Evolutionary conservation across 2,329 filamentous ascomycete genomes (phyloP).

Genomic region (Stromatinia cepivora): DNA sequence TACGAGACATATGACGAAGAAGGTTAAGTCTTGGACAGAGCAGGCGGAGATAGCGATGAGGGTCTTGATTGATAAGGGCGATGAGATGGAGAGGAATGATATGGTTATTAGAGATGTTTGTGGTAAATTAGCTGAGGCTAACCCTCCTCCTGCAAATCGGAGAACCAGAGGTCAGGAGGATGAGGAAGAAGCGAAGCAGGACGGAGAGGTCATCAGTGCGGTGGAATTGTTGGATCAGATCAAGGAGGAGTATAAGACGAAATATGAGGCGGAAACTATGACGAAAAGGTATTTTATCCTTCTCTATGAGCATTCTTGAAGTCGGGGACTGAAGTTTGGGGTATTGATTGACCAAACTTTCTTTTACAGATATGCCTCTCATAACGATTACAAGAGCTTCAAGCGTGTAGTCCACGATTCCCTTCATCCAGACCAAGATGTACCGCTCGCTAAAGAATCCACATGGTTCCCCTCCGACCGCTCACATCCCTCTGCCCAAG

Average conservation of each 20-base stretch:
- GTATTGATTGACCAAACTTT: constrained; percentile 16
- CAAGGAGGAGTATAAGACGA: constrained; percentile 39
- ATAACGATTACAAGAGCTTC: constrained; percentile 63
- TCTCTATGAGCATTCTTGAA: background rate
- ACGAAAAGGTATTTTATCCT: constrained; percentile 43
- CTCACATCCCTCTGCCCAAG: background rate
- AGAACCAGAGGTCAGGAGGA: constrained; percentile 35
- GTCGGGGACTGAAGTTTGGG: background rate
- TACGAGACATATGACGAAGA: constrained; percentile 45
- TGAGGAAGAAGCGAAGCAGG: constrained; percentile 44
- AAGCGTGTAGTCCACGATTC: constrained; percentile 62
- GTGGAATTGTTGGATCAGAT: constrained; percentile 43
- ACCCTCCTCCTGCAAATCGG: constrained; percentile 29
- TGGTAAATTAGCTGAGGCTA: constrained; percentile 34
- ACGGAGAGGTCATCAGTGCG: constrained; percentile 42
- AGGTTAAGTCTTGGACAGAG: constrained; percentile 53
- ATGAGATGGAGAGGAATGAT: constrained; percentile 44
- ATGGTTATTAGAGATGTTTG: constrained; percentile 40
- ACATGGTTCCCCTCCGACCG: constrained; percentile 57
- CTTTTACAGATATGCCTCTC: constrained; percentile 52
- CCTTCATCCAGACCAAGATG: constrained; percentile 50
- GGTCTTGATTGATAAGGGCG: constrained; percentile 56
- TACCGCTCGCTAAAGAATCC: constrained; percentile 54
- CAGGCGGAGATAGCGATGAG: constrained; percentile 59
- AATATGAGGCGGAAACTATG: constrained; percentile 45